Base-by-base conservation (phyloP, 176 grass and related monocot genomes). In the Luzula sylvatica region DNA sequence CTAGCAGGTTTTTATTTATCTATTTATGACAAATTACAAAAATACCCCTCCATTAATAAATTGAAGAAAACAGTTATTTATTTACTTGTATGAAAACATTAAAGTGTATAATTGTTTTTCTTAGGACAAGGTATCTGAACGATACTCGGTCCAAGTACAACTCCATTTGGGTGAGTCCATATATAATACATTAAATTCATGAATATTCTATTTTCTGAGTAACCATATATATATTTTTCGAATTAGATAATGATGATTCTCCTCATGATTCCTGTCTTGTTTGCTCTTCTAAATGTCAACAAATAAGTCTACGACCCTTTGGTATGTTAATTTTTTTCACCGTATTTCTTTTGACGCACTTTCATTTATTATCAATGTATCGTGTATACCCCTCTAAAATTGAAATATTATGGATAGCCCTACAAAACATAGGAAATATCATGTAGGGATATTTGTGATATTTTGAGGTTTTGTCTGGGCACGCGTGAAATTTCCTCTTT, bases 1-100 rank as follows among this genome's bases (percentile, higher is more conserved):
- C 73, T 66, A 82, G 68, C 60, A 98, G 92, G 92, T 98, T 69
- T 30, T 49, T 24, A 42, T 53, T 48, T 78, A 52, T 56, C 55
- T 51, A 52, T 40, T 40, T 11, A 40, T 6, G 35, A 40, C 11
- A 5, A 40, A 6, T 6, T 40, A 40, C 11, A 40, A 40, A 11
- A 40, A 6, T 40, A 40, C 7, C 7, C 35, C 11, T 40, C 35
- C 20, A 61, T 15, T 42, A 59, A 41, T 5, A 44, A 11, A 40
- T 27, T 32, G 28, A 42, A 26, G 8, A 58, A 23, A 30, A 24
- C 35, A 51, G 26, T 39, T 32, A 9, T 17, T 26, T 45, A 15
- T 27, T 46, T 17, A 55, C 26, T 68, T 46, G 9, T 24, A 22
- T 46, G 42, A 27, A 9, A 32, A 50, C 51, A 16, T 19, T 18